Evolutionary conservation across 345 rosid genomes (phyloP).

Genomic region (Atalantia buxifolia): DNA sequence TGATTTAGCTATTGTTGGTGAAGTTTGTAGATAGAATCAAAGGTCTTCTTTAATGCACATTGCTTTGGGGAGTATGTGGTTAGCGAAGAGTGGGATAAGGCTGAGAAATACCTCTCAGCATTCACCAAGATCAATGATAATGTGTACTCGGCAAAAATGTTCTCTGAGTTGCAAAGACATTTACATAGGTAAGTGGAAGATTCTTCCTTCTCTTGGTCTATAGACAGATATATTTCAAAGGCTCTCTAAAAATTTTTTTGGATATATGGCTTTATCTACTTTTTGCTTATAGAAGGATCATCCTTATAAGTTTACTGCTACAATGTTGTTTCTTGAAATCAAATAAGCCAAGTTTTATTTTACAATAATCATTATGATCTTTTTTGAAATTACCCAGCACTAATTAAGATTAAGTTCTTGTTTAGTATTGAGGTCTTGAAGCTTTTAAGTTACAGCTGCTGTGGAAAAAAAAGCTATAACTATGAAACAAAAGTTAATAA

Average conservation of each 20-base stretch:
- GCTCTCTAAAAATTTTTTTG: background rate
- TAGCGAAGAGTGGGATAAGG: slow-evolving; percentile 52
- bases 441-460: too few species aligned
- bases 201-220: background rate
- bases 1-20: slow-evolving; percentile 17
- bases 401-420: background rate
- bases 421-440: too few species aligned
- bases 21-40: slow-evolving; percentile 70
- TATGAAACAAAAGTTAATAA: too few species aligned
- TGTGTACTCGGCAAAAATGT: slow-evolving; percentile 51
- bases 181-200: background rate
- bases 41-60: slow-evolving; percentile 55
- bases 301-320: background rate
- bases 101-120: slow-evolving; percentile 61
- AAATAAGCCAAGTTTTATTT: background rate
- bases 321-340: background rate
- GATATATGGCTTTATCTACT: background rate
- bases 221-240: background rate
- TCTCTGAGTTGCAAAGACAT: slow-evolving; percentile 49
- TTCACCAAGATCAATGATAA: slow-evolving; percentile 52
- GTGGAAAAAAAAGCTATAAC: too few species aligned
- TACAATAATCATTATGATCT: slow-evolving; percentile 32
- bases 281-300: background rate
- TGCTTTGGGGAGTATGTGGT: slow-evolving; percentile 50
- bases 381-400: slow-evolving; percentile 26